Evolutionary conservation across 768 basidiomycete species (phyloP).

Genomic region (Tylopilus sp.): DNA sequence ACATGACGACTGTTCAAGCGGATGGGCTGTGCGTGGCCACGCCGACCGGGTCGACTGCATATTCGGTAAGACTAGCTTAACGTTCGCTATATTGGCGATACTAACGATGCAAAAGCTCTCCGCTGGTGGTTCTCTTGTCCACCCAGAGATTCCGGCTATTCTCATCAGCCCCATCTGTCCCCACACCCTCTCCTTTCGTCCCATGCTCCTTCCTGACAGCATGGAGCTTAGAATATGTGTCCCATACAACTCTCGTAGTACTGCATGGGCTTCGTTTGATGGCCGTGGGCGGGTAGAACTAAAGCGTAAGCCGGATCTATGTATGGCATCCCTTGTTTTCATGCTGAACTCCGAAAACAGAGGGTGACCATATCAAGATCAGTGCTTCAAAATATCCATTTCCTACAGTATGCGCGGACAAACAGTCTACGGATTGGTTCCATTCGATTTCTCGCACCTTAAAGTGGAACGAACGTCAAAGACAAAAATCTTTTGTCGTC

Average conservation of each 20-base stretch:
- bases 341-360: constrained; percentile 39
- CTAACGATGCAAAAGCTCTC: constrained; percentile 55
- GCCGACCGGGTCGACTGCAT: constrained; percentile 97
- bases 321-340: neutral
- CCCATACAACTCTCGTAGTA: constrained; percentile 97
- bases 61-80: constrained; percentile 61
- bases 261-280: constrained; percentile 99
- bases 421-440: constrained; percentile 99
- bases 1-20: constrained; percentile 98
- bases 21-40: constrained; percentile 94
- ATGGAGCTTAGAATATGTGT: constrained; percentile 99
- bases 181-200: constrained; percentile 96
- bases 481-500: constrained; percentile 98
- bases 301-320: constrained; percentile 62
- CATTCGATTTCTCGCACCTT: constrained; percentile 92
- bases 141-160: constrained; percentile 95
- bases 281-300: constrained; percentile 95
- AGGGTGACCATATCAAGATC: constrained; percentile 99
- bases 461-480: constrained; percentile 98
- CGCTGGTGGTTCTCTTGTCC: constrained; percentile 95
- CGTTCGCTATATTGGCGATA: neutral
- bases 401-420: constrained; percentile 97
- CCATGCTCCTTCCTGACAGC: constrained; percentile 96
- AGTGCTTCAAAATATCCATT: constrained; percentile 97
- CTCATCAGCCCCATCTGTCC: constrained; percentile 98